Base-by-base conservation (phyloP, 2,329 filamentous ascomycete genomes). In the Xylariaceae sp. region DNA sequence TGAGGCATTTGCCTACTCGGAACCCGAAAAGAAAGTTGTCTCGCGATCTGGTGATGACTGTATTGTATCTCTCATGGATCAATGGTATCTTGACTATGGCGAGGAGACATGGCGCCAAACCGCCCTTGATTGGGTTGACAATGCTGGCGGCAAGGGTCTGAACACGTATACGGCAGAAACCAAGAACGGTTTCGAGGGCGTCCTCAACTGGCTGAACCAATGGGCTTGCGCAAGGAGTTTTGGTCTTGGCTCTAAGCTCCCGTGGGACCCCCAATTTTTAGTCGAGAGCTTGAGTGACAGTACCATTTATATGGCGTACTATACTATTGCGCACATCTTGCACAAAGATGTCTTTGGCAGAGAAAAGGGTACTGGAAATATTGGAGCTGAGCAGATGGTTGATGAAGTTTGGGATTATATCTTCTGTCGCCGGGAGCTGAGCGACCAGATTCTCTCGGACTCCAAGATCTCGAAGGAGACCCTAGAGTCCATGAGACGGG, bases 41-140 rank as follows among this genome's bases (percentile, higher is more conserved):
- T 91, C 85, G 60, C 79, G 93, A 65, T 94, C 87, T 54, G 88
- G 85, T 19, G 91, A 97, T 59, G 88, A 94, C 53, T 97, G 93
- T 62, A 89, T 95, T 44, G 91, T 93, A 45, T 87, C 89, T 22
- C 83, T 91, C 52, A 82, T 97, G 60, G 91, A 96, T 56, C 93
- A 98, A 67, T 98, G 93, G 90, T 98, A 95, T 69, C 73, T 98
- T 56, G 91, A 96, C 68, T 98, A 98, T 59, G 93, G 93, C 48
- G 87, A 90, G 67, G 46, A 44, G 9, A 9, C 39, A 34, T 97
- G 93, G 93, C 87, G 87, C 60, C 69, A 86, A 48, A 73, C 78
- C 33, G 88, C 86, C 12, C 72, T 90, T 40, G 76, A 83, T 52
- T 83, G 86, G 61, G 81, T 95, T 35, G 77, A 79, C 41, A 81